Percentiles rank a stretch among this genome's conserved stretches.
phyloP scores from a whole-genome alignment of 1,139 yeast genomes.

The Hyphopichia khmerensis region DNA sequence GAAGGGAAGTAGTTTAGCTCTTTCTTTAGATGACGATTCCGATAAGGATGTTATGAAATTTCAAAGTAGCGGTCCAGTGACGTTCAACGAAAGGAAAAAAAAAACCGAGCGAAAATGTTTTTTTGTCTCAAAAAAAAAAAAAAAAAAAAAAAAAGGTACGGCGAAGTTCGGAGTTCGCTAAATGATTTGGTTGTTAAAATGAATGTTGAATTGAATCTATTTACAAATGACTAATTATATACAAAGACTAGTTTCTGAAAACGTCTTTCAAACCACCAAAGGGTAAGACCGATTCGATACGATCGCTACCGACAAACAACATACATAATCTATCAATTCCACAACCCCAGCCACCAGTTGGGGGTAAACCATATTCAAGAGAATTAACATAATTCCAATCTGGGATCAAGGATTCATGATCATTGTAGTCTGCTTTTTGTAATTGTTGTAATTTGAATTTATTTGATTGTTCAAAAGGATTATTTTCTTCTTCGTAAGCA shows the following conservation, averaged over 20 bases:
- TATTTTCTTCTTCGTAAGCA: constrained; percentile 96
- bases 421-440: constrained; percentile 48
- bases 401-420: constrained; percentile 65
- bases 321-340: constrained; percentile 89
- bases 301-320: constrained; percentile 61
- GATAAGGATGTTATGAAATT: neutral
- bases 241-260: neutral
- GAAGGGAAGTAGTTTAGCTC: no score
- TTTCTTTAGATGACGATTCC: no score
- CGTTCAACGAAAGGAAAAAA: neutral
- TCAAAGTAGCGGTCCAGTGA: neutral
- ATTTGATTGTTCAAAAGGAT: constrained; percentile 63
- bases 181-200: neutral
- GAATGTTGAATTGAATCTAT: no score
- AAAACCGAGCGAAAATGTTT: neutral
- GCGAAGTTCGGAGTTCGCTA: neutral
- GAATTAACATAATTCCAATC: constrained; percentile 70
- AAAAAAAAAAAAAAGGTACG: neutral
- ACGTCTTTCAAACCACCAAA: constrained; percentile 85
- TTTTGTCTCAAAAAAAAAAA: neutral
- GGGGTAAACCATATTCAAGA: constrained; percentile 94
- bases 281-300: constrained; percentile 78
- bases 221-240: no score
- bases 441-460: constrained; percentile 62
- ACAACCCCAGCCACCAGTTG: constrained; percentile 98